Evolutionary conservation across 164 flowering plant genomes (phyloP), one percentile per base, ranked within the genome.

Genomic region (Chimonanthus praecox): DNA sequence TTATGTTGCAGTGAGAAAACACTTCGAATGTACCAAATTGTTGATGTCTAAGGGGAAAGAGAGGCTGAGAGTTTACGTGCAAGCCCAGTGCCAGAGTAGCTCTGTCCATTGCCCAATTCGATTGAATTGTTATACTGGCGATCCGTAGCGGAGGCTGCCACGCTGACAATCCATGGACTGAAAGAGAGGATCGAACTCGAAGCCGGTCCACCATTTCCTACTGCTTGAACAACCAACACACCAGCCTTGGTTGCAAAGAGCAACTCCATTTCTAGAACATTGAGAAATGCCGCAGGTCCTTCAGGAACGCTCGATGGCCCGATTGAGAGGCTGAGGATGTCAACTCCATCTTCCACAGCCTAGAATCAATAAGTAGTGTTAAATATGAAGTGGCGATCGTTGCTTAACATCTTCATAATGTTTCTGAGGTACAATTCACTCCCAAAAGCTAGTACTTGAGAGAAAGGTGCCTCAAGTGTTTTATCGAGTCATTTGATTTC

Each of bases 261-360:
- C 7, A 88, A 69, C 70, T 82, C 82, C 74, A 87, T 78, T 71
- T 88, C 92, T 44, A 88, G 78, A 43, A 84, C 77, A 54, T 80
- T 87, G n/a, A 87, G 80, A 65, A 85, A 87, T 6, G 89, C 83
- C 47, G 83, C 54, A 60, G 85, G 75, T 6, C 86, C 89, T 51
- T 86, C 72, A 46, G 92, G 92, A 5, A 84, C 84, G 44, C 75
- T 74, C 10, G 85, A 74, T 74, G 90, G 92, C 11, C 90, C 92
- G 47, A 88, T 72, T 3, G 92, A 88, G 47, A 88, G 92, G 78
- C 84, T 83, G 47, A 87, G 77, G 58, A 87, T 85, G 72, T 87
- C 90, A 4, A 88, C 88, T 79, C 88, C 88, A 77, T 88, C 92
- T 82, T 85, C 88, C 13, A 85, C 92, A 49, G 90, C 90, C 89